Percentiles rank a stretch among this genome's conserved stretches.
These are phyloP conservation scores for Aspergillus neoniger DNA, from an alignment of 2,329 filamentous ascomycete genomes.

Conservation along the genomic window DNA sequence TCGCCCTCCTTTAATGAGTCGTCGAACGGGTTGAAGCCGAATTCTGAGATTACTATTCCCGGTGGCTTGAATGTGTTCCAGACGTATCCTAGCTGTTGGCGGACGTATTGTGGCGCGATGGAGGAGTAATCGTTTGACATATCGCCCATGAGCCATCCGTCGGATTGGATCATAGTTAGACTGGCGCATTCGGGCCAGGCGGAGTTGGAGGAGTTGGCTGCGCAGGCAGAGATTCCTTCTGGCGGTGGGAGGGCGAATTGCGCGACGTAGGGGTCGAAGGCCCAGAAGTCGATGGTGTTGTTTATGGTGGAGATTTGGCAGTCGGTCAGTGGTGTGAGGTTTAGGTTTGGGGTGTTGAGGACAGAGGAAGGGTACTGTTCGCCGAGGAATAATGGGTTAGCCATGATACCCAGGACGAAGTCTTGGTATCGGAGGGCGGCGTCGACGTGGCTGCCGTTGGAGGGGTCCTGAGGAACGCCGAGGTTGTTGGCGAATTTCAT, in stretches of 20 bases:
- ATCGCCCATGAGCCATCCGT: conserved; percentile 63
- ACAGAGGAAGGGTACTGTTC: conserved; percentile 48
- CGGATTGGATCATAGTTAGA: conserved; percentile 48
- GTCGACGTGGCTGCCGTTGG: conserved; percentile 66
- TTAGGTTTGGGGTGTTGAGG: conserved; percentile 46
- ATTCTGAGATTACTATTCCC: conserved; percentile 53
- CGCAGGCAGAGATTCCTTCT: conserved; percentile 52
- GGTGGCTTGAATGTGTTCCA: conserved; percentile 58
- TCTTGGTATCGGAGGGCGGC: conserved; percentile 84
- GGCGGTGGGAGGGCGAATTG: conserved; percentile 54
- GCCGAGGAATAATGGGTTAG: conserved; percentile 47
- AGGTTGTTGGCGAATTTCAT: conserved; percentile 55
- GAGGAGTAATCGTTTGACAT: conserved; percentile 59
- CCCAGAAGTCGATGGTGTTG: conserved; percentile 58
- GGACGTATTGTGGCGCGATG: conserved; percentile 51
- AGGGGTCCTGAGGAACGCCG: conserved; percentile 48
- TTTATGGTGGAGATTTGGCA: conserved; percentile 54
- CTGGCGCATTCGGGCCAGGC: conserved; percentile 57
- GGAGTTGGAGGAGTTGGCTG: conserved; percentile 46
- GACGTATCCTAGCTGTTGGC: conserved; percentile 59
- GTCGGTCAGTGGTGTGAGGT: conserved; percentile 49
- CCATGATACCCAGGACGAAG: conserved; percentile 58
- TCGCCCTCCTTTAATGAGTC: conserved; percentile 48
- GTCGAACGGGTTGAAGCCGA: conserved; percentile 56
- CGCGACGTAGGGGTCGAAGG: conserved; percentile 61